phyloP scores from a whole-genome alignment of 75 land plant genomes.

The Selaginella moellendorffii region DNA sequence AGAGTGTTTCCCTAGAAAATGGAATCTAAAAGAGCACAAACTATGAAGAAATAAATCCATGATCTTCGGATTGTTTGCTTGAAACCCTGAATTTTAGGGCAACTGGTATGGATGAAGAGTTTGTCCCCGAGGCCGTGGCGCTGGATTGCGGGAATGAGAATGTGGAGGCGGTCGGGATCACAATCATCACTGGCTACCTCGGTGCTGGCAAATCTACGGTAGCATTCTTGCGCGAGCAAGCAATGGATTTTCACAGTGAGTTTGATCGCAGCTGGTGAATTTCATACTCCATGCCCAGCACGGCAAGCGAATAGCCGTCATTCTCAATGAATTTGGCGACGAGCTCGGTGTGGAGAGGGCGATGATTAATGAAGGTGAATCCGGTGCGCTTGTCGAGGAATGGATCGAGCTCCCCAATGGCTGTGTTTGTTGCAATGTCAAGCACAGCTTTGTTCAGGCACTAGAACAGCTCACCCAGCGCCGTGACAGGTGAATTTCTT shows the following conservation, averaged over 20 bases:
- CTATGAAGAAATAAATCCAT: too few relatives aligned
- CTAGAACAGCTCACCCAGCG: constrained; percentile 76
- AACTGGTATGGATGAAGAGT: too few relatives aligned
- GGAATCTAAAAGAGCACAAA: too few relatives aligned
- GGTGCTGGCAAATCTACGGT: constrained; percentile 97
- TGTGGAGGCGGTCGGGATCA: constrained; percentile 49
- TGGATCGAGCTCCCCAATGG: constrained; percentile 97
- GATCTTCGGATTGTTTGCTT: too few relatives aligned
- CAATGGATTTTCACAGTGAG: not conserved
- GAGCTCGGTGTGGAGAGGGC: constrained; percentile 92
- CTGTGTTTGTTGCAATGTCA: constrained; percentile 90
- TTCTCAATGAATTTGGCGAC: constrained; percentile 92
- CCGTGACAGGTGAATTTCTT: constrained; percentile 44
- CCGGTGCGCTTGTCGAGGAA: constrained; percentile 62
- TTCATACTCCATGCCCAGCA: constrained; percentile 58
- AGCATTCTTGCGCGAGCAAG: constrained; percentile 8
- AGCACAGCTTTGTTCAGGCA: constrained; percentile 89
- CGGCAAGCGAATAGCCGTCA: constrained; percentile 85
- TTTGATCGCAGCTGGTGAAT: constrained; percentile 55
- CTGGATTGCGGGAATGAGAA: not conserved
- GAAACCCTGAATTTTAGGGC: too few relatives aligned
- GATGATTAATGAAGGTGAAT: constrained; percentile 78
- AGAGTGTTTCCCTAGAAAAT: too few relatives aligned
- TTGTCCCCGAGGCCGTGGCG: not conserved
- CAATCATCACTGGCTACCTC: constrained; percentile 87